Evolutionary conservation across 2,329 filamentous ascomycete species (phyloP), one percentile per base, ranked within the genome.

Genomic region (Cladosporium halotolerans): DNA sequence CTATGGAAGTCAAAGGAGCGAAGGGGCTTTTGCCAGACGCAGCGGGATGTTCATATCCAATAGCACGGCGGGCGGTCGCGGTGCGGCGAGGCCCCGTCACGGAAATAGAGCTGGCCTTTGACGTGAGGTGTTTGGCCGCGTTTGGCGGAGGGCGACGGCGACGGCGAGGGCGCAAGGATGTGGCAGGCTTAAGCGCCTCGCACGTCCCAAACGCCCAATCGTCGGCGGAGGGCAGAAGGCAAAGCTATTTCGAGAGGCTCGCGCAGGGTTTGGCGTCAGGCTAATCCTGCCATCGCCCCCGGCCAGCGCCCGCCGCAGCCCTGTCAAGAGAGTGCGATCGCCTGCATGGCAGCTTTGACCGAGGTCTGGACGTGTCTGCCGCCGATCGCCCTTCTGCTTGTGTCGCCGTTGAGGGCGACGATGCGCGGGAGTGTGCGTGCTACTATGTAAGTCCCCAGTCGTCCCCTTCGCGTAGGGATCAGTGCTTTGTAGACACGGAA

Each of bases 71-170:
- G 41, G 40, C 48, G 48, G 38, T 39, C 28, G 36, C 40, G 39
- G 36, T 33, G 47, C 47, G 47, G 47, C 47, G 47, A 50, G 47
- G 47, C 47, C 48, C 38, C 48, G 40, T 44, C 28, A 51, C 48
- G 16, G 40, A 51, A 51, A 51, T 51, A 51, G 48, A 44, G 48
- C 23, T 28, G 23, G 23, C 23, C 23, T 28, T 28, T 28, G 23
- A 28, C 23, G 23, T 33, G 41, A 49, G n/a, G 13, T 14, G 39
- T 9, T 9, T 9, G 14, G 19, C 11, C 2, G 41, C 10, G 39
- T 9, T 9, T 9, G 14, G 19, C 11, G 8, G 41, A 5, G 18
- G n/a, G 23, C 42, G 44, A 46, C 7, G 10, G 44, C 31, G 8
- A 28, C 11, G 14, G 23, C 23, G 23, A 28, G 23, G 23, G 23